phyloP scores from a whole-genome alignment of 768 basidiomycete genomes.

The Coprinellus micaceus region DNA sequence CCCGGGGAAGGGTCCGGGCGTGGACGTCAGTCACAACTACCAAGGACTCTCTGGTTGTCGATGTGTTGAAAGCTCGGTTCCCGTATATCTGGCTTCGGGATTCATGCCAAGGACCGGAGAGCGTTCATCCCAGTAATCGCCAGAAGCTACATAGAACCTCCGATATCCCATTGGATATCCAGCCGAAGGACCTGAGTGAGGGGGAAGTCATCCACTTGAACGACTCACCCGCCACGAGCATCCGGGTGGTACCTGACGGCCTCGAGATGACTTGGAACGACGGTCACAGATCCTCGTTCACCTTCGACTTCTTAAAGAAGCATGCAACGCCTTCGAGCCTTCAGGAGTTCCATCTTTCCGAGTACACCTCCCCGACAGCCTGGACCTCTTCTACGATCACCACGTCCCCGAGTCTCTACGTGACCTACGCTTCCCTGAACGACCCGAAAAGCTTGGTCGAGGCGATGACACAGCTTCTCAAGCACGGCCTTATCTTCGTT shows the following conservation, averaged over 20 bases:
- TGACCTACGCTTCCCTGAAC: constrained; percentile 51
- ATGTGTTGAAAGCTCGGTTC: constrained; percentile 44
- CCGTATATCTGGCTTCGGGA: constrained; percentile 83
- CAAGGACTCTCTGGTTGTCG: constrained; percentile 30
- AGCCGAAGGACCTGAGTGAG: constrained; percentile 33
- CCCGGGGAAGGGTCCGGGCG: constrained; percentile 8
- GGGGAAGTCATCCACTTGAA: constrained; percentile 39
- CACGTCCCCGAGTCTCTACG: constrained; percentile 41
- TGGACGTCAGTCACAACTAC: constrained; percentile 28
- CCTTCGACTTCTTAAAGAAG: constrained; percentile 42
- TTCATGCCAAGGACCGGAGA: constrained; percentile 59
- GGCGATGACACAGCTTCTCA: constrained; percentile 67
- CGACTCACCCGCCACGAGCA: constrained; percentile 34
- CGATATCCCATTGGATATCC: constrained; percentile 53
- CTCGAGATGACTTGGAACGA: constrained; percentile 52
- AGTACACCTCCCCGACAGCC: constrained; percentile 30
- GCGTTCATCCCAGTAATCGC: constrained; percentile 70
- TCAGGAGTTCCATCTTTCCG: constrained; percentile 37
- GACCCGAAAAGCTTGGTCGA: constrained; percentile 43
- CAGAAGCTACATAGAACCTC: constrained; percentile 77
- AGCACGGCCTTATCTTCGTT: constrained; percentile 72
- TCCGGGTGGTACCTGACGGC: constrained; percentile 40
- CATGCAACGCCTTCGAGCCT: constrained; percentile 39
- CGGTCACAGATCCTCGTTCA: constrained; percentile 57
- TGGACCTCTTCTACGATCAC: constrained; percentile 48